Percentiles rank a stretch among this genome's conserved stretches.
phyloP scores from a whole-genome alignment of 768 basidiomycete genomes.

The Pulveroboletus sp. region DNA sequence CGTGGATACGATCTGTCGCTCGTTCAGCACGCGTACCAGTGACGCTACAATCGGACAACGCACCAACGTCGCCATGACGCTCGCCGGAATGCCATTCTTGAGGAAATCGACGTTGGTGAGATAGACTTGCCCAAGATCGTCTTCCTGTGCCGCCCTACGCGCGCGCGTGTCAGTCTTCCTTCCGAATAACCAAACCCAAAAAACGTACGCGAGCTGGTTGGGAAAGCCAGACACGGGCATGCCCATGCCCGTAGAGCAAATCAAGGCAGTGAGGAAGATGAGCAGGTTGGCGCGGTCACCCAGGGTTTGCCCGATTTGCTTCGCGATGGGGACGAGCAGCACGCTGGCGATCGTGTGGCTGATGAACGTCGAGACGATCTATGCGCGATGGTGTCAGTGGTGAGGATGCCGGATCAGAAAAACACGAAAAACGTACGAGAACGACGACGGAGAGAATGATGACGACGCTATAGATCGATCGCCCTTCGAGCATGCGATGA shows the following conservation, averaged over 20 bases:
- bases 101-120: conserved; percentile 83
- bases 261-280: conserved; percentile 88
- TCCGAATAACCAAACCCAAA: neutral
- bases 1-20: conserved; percentile 18
- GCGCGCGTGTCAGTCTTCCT: neutral
- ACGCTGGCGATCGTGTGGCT: conserved; percentile 97
- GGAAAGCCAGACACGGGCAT: conserved; percentile 99
- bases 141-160: conserved; percentile 81
- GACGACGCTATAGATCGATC: conserved; percentile 65
- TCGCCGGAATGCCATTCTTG: conserved; percentile 93
- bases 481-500: conserved; percentile 54
- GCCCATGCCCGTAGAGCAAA: conserved; percentile 96
- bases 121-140: conserved; percentile 90
- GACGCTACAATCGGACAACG: neutral
- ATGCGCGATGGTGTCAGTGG: no score
- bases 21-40: neutral
- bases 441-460: conserved; percentile 66
- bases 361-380: conserved; percentile 92
- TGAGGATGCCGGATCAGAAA: no score
- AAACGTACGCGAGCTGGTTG: conserved; percentile 87
- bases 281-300: conserved; percentile 74
- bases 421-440: conserved; percentile 43
- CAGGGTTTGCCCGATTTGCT: conserved; percentile 80
- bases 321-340: conserved; percentile 93
- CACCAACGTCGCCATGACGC: conserved; percentile 81